Conservation (phyloP, 1,284 basidiomycete species). For the Trametes sp. region DNA sequence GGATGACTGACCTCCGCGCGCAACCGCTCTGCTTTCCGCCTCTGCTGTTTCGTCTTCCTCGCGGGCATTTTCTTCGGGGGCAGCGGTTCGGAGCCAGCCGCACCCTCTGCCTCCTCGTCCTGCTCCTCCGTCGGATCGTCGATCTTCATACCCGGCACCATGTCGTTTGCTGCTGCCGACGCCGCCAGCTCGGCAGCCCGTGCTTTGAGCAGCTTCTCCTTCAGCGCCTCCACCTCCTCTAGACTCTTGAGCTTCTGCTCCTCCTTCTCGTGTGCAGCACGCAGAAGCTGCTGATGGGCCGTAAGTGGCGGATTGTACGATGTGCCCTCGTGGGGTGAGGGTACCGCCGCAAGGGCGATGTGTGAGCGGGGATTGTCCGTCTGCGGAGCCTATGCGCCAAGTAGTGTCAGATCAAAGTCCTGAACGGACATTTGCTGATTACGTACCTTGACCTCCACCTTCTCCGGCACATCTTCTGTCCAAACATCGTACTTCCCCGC, state of each 20-base stretch:
- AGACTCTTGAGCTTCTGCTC: slow-evolving; percentile 62
- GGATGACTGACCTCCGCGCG: slow-evolving; percentile 62
- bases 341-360: slow-evolving; percentile 72
- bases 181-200: slow-evolving; percentile 42
- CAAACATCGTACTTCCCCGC: slow-evolving; percentile 83
- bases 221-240: slow-evolving; percentile 61
- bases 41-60: slow-evolving; percentile 81
- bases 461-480: slow-evolving; percentile 49
- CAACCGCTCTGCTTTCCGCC: slow-evolving; percentile 64
- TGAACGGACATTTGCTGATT: not conserved
- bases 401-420: not conserved
- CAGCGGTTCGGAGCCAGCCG: slow-evolving; percentile 40
- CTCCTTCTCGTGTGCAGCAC: slow-evolving; percentile 76
- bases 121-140: slow-evolving; percentile 54
- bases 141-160: slow-evolving; percentile 67
- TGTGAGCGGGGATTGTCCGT: slow-evolving; percentile 54
- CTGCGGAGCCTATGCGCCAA: slow-evolving; percentile 51
- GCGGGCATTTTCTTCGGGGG: slow-evolving; percentile 55
- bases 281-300: slow-evolving; percentile 80
- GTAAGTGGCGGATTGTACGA: slow-evolving; percentile 93
- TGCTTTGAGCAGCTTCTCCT: slow-evolving; percentile 64
- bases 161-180: slow-evolving; percentile 30
- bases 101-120: slow-evolving; percentile 44
- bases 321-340: slow-evolving; percentile 83
- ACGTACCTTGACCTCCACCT: slow-evolving; percentile 58